Base-by-base conservation (phyloP, 805 yeast species). In the Metschnikowia colocasiae region DNA sequence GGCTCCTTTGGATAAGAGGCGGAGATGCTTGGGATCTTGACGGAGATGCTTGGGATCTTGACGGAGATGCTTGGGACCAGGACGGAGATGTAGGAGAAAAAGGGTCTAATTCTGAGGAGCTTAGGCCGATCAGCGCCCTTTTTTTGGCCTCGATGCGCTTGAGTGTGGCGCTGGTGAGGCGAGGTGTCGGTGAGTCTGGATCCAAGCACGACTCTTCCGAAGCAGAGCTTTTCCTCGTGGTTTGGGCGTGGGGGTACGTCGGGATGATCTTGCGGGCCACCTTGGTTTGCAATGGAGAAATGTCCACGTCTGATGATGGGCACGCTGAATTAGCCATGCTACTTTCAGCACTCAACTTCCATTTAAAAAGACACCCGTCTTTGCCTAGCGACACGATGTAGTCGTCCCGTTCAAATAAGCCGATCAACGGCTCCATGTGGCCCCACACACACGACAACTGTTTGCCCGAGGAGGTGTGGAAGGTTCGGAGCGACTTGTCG, bases 401-500 rank as follows among this genome's bases (percentile, higher is more conserved):
- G 4, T 57, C 49, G 2, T 54, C 55, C 6, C 53, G 45, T 8
- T 65, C 45, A 6, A 62, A 50, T 16, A 83, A 47, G 0, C 79
- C 76, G 12, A 77, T 59, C 4, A 82, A 71, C 0, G 74, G 61
- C 33, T 82, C 73, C 65, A 62, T 66, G 41, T 68, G 74, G 1
- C 73, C 91, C 85, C 85, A 84, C 40, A 71, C 76, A 0, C 75
- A 68, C 6, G 78, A 70, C 8, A 80, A 37, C 8, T 71, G 71
- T 42, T 65, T 75, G 1, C 83, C 85, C 6, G 67, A 68, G 1
- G 55, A 47, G 50, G 71, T 75, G 25, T 70, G 69, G 56, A 76
- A 81, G 1, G 71, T 55, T 20, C 86, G 63, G 2, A 85, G 61
- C 23, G 85, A 76, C 58, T 81, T 82, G 59, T 84, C 90, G 0